Percentiles rank a stretch among this genome's conserved stretches.
These are phyloP conservation scores for Paratrimastix pyriformis DNA, from an alignment of 78 protist genomes.

Conservation along the genomic window DNA sequence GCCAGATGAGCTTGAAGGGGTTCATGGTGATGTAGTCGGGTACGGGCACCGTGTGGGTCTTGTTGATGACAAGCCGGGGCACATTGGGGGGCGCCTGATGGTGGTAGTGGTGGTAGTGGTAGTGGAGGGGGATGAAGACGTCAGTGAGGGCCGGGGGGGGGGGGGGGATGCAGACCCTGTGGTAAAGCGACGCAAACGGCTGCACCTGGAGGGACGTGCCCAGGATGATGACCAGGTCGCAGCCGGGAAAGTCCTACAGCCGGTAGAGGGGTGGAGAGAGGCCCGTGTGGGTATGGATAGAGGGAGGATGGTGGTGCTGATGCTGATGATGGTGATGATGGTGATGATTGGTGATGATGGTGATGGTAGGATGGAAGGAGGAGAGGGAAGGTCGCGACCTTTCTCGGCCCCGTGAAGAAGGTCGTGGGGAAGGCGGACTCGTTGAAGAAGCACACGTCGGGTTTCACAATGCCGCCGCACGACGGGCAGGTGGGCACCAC, in stretches of 20 bases:
- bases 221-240: slow-evolving; percentile 27
- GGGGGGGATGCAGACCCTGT: background rate
- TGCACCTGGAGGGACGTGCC: slow-evolving; percentile 19
- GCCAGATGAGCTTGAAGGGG: background rate
- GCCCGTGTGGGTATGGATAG: too few species aligned
- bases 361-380: too few species aligned
- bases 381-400: too few species aligned
- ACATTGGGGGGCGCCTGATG: background rate
- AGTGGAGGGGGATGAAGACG: too few species aligned
- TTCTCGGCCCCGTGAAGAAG: background rate
- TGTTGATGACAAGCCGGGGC: background rate
- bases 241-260: background rate
- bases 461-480: slow-evolving; percentile 31
- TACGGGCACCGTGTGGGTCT: too few species aligned
- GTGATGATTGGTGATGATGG: too few species aligned
- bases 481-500: background rate
- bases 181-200: slow-evolving; percentile 1
- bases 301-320: too few species aligned
- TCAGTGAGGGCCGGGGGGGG: too few species aligned
- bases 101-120: too few species aligned
- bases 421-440: slow-evolving; percentile 39
- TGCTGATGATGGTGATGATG: too few species aligned
- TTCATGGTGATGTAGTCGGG: background rate
- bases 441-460: slow-evolving; percentile 56
- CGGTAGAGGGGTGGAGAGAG: too few species aligned